These are phyloP conservation scores for Neoascochyta sp. DNA, from an alignment of 2,329 filamentous ascomycete genomes.

Conservation along the genomic window DNA sequence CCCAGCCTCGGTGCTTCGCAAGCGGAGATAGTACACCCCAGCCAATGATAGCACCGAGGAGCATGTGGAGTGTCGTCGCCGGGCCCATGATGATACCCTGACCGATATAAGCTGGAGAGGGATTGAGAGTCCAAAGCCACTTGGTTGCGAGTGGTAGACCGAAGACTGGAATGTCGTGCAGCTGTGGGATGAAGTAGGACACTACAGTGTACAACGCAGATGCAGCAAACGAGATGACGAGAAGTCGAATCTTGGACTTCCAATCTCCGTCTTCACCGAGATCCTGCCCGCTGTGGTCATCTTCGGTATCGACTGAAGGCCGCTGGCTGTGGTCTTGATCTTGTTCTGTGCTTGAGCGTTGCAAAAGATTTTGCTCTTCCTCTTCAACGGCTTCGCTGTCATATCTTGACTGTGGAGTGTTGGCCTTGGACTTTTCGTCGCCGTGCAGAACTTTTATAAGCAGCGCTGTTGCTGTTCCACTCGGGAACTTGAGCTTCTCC, in stretches of 20 bases:
- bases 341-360: constrained; percentile 13
- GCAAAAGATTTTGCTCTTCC: constrained; percentile 37
- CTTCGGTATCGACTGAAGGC: constrained; percentile 16
- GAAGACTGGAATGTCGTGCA: constrained; percentile 84
- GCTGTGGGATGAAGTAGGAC: constrained; percentile 83
- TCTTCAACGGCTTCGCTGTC: constrained; percentile 17
- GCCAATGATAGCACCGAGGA: constrained; percentile 80
- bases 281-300: constrained; percentile 21
- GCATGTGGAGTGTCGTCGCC: constrained; percentile 91
- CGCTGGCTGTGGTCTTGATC: constrained; percentile 21
- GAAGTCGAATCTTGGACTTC: constrained; percentile 58
- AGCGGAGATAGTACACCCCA: constrained; percentile 90
- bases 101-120: constrained; percentile 93
- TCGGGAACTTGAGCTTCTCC: constrained; percentile 90
- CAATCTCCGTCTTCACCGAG: constrained; percentile 48
- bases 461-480: constrained; percentile 89
- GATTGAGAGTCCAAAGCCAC: constrained; percentile 96
- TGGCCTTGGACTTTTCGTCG: constrained; percentile 24
- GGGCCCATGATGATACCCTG: constrained; percentile 99
- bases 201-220: constrained; percentile 66
- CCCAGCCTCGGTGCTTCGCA: constrained; percentile 83
- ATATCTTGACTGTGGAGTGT: constrained; percentile 3
- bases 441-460: constrained; percentile 90
- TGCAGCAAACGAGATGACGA: constrained; percentile 57
- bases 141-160: constrained; percentile 67